A percentile compares a stretch with the other conserved stretches of the same genome.
phyloP scores from a whole-genome alignment of 305 asterid genomes.

The Withania somnifera region DNA sequence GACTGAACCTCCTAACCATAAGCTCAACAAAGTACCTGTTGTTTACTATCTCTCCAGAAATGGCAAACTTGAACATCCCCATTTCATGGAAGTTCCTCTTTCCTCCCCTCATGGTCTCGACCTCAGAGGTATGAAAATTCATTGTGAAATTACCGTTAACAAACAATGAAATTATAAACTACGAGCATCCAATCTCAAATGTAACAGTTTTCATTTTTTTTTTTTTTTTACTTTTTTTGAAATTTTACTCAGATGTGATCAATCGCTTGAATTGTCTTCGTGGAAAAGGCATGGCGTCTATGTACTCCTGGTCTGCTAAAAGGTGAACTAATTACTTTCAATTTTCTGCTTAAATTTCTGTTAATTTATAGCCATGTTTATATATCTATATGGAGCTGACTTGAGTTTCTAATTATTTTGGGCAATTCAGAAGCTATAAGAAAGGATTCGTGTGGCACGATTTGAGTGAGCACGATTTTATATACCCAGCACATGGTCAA shows the following conservation, averaged over 20 bases:
- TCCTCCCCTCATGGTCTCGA: conserved; percentile 50
- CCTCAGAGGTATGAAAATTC: conserved; percentile 26
- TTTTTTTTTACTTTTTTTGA: background rate
- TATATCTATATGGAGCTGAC: background rate
- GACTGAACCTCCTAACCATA: conserved; percentile 11
- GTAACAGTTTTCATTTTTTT: background rate
- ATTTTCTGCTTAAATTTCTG: background rate
- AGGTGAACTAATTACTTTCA: conserved; percentile 21
- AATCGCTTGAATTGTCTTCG: conserved; percentile 64
- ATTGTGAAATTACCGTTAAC: too few relatives aligned
- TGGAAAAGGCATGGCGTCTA: conserved; percentile 63
- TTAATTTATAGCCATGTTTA: background rate
- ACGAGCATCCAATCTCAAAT: too few relatives aligned
- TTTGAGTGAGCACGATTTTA: conserved; percentile 64
- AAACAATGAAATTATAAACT: too few relatives aligned
- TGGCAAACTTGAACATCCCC: conserved; percentile 50
- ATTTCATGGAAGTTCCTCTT: conserved; percentile 54
- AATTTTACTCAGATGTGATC: conserved; percentile 39
- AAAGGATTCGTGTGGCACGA: conserved; percentile 94
- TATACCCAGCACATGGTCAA: conserved; percentile 62
- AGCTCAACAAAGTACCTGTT: conserved; percentile 22
- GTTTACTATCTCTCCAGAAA: conserved; percentile 34
- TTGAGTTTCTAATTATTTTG: background rate
- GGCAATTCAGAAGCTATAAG: conserved; percentile 45
- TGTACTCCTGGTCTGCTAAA: conserved; percentile 87